Conservation (phyloP, 2,329 filamentous ascomycete species). For the Metarhizium guizhouense region DNA sequence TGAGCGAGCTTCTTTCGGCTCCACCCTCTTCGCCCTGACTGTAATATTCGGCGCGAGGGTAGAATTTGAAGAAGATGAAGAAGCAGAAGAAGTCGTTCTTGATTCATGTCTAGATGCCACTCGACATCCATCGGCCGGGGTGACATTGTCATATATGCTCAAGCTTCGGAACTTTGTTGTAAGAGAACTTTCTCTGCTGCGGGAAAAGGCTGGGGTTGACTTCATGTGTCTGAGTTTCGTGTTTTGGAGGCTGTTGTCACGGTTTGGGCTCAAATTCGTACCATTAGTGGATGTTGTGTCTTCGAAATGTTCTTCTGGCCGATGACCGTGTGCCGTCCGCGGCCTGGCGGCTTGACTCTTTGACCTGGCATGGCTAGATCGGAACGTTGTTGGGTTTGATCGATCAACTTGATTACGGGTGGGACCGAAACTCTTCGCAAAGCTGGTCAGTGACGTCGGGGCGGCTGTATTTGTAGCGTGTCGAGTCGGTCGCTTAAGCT, state of each 20-base stretch:
- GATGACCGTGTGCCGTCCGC: constrained; percentile 30
- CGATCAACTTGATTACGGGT: constrained; percentile 40
- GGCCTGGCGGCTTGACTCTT: constrained; percentile 29
- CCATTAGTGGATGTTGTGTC: constrained; percentile 22
- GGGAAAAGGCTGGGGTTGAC: constrained; percentile 18
- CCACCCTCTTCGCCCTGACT: constrained; percentile 3
- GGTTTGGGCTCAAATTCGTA: constrained; percentile 17
- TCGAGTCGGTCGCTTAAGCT: constrained; percentile 31
- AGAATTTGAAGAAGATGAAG: neutral
- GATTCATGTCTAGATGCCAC: constrained; percentile 28
- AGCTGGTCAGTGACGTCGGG: constrained; percentile 32
- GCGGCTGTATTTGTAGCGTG: constrained; percentile 22
- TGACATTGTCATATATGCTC: constrained; percentile 25
- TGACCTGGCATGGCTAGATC: constrained; percentile 37
- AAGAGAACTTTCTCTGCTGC: constrained; percentile 36
- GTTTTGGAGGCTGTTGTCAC: constrained; percentile 8
- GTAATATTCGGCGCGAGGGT: constrained; percentile 11
- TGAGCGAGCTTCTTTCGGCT: constrained; percentile 6
- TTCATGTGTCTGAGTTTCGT: constrained; percentile 18
- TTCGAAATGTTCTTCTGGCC: constrained; percentile 30
- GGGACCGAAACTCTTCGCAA: constrained; percentile 49
- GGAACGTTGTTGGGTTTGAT: constrained; percentile 42
- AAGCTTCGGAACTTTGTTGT: constrained; percentile 27
- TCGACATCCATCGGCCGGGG: constrained; percentile 30
- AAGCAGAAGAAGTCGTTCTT: constrained; percentile 19